Percentiles rank a stretch among this genome's conserved stretches.
Conservation (phyloP, 345 rosid species). For the Euclidium syriacum region DNA sequence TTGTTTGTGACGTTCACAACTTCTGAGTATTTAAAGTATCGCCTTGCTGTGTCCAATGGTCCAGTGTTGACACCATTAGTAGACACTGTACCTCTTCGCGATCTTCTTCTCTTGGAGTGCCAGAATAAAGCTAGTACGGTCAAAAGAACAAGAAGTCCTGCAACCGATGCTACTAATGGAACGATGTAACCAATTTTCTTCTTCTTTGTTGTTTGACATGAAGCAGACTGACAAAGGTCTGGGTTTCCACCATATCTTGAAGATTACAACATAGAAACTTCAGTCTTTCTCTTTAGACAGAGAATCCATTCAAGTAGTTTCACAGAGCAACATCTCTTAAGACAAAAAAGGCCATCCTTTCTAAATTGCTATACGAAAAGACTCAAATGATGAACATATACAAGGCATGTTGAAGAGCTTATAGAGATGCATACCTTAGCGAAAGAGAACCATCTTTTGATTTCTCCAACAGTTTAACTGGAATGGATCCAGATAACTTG, state of each 20-base stretch:
- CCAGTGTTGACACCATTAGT: neutral
- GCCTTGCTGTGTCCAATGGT: neutral
- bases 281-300: neutral
- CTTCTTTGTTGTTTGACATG: slow-evolving; percentile 1
- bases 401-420: neutral
- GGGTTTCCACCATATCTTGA: slow-evolving; percentile 1
- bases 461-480: slow-evolving; percentile 31
- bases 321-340: neutral
- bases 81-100: neutral
- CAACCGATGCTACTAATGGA: slow-evolving; percentile 2
- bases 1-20: slow-evolving; percentile 8
- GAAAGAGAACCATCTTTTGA: slow-evolving; percentile 11
- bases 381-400: neutral
- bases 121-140: neutral
- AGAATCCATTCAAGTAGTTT: neutral
- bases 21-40: neutral
- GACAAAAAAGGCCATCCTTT: neutral
- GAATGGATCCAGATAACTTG: slow-evolving; percentile 34
- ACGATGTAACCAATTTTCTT: slow-evolving; percentile 3
- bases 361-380: neutral
- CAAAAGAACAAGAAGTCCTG: neutral
- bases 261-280: neutral
- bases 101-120: neutral
- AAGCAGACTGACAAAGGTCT: slow-evolving; percentile 1
- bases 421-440: neutral